These are phyloP conservation scores for Seminavis robusta DNA, from an alignment of 108 stramenopile genomes.

Conservation along the genomic window DNA sequence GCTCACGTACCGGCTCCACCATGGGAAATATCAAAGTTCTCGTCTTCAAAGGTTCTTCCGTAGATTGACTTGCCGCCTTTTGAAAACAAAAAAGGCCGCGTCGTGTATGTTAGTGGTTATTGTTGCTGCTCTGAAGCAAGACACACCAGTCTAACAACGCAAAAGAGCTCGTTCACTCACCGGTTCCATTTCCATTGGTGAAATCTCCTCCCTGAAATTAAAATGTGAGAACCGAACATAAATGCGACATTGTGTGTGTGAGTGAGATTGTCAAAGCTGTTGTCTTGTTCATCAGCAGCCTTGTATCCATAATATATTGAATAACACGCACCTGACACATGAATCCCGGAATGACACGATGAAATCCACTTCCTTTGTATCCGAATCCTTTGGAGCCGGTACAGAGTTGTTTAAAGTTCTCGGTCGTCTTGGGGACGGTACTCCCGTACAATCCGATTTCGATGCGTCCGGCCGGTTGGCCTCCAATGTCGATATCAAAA, in stretches of 20 bases:
- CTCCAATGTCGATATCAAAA: slow-evolving; percentile 85
- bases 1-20: slow-evolving; percentile 61
- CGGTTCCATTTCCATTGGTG: too few relatives aligned
- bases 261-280: too few relatives aligned
- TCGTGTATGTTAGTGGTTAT: too few relatives aligned
- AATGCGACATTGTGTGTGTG: too few relatives aligned
- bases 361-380: slow-evolving; percentile 84
- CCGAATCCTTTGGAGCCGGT: slow-evolving; percentile 87
- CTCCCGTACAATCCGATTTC: slow-evolving; percentile 91
- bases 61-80: slow-evolving; percentile 63
- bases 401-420: slow-evolving; percentile 82
- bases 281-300: slow-evolving; percentile 16
- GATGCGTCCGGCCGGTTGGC: slow-evolving; percentile 66
- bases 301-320: not conserved
- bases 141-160: too few relatives aligned
- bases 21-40: slow-evolving; percentile 87
- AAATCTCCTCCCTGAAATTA: too few relatives aligned
- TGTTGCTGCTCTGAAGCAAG: too few relatives aligned
- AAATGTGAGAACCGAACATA: too few relatives aligned
- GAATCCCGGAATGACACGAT: slow-evolving; percentile 68
- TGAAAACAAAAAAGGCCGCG: too few relatives aligned
- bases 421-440: slow-evolving; percentile 86
- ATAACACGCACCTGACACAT: slow-evolving; percentile 51
- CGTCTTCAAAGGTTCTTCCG: slow-evolving; percentile 81
- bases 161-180: too few relatives aligned